Percentiles rank a stretch among this genome's conserved stretches.
These are phyloP conservation scores for Hibiscus syriacus DNA, from an alignment of 345 rosid genomes.

Conservation along the genomic window DNA sequence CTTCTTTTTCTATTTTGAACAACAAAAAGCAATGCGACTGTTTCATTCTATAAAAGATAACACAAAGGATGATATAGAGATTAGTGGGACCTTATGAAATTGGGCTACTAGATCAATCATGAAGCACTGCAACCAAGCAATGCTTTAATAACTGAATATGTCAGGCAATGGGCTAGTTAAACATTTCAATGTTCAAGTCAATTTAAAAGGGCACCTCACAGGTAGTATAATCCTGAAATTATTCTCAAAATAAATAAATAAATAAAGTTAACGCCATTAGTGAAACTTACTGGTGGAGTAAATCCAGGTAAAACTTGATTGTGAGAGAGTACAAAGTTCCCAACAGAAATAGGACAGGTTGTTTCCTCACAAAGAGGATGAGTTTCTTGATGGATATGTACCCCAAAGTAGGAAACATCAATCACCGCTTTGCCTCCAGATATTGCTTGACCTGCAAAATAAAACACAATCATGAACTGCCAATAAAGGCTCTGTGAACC, in stretches of 20 bases:
- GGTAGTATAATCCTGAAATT: not conserved
- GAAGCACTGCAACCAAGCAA: not conserved
- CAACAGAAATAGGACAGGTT: conserved; percentile 36
- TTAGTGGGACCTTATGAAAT: not conserved
- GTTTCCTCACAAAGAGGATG: conserved; percentile 42
- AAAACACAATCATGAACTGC: not conserved
- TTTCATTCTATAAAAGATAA: not conserved
- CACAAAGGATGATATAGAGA: not conserved
- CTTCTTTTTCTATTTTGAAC: not conserved
- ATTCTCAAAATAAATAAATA: not conserved
- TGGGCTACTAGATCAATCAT: not conserved
- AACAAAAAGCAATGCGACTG: not conserved
- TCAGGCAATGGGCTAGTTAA: not conserved
- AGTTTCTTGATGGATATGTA: conserved; percentile 38
- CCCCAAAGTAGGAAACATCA: conserved; percentile 32
- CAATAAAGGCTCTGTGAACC: not conserved
- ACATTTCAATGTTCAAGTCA: not conserved
- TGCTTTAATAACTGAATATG: not conserved
- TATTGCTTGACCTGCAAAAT: conserved; percentile 25
- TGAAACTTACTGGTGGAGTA: too few relatives aligned
- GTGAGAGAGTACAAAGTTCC: conserved; percentile 46
- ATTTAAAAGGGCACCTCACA: not conserved
- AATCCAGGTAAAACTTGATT: too few relatives aligned
- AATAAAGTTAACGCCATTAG: too few relatives aligned
- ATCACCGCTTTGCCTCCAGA: conserved; percentile 38